Percentiles rank a stretch among this genome's conserved stretches.
Evolutionary conservation across 345 rosid species (phyloP).

Genomic region (Lenwebbia sp.): DNA sequence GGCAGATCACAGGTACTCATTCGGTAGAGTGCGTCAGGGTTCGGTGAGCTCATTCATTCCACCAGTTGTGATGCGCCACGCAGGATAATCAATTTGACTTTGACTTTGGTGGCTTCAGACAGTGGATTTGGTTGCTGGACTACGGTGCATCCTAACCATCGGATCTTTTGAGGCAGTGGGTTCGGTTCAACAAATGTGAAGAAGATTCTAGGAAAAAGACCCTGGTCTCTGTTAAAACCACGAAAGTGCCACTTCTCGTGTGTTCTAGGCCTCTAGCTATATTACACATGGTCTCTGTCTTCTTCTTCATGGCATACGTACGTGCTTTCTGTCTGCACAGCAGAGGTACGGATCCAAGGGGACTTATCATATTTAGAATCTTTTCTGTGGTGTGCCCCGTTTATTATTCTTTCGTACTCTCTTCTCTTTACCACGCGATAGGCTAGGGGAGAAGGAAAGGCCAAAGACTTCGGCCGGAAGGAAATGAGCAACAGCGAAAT

Average conservation of each 20-base stretch:
- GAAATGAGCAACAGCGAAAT: too few relatives aligned
- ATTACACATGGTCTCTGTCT: neutral
- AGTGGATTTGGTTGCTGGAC: neutral
- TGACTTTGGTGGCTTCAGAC: accelerated
- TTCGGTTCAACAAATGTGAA: neutral
- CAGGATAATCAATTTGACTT: neutral
- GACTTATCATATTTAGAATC: too few relatives aligned
- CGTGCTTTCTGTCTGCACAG: neutral
- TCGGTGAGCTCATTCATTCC: neutral
- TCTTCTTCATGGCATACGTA: neutral
- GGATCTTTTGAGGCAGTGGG: neutral
- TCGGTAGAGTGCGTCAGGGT: neutral
- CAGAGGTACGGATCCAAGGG: neutral
- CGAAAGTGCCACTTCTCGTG: neutral
- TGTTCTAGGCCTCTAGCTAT: neutral
- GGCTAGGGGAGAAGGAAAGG: too few relatives aligned
- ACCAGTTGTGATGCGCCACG: neutral
- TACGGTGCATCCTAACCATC: neutral
- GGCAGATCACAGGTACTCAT: neutral
- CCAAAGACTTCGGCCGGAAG: too few relatives aligned
- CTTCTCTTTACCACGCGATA: too few relatives aligned
- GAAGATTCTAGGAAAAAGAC: neutral
- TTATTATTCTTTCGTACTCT: too few relatives aligned
- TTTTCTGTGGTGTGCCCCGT: too few relatives aligned
- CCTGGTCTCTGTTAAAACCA: neutral